These are phyloP conservation scores for Teratosphaeriaceae sp. DNA, from an alignment of 2,329 filamentous ascomycete species.

Conservation along the genomic window DNA sequence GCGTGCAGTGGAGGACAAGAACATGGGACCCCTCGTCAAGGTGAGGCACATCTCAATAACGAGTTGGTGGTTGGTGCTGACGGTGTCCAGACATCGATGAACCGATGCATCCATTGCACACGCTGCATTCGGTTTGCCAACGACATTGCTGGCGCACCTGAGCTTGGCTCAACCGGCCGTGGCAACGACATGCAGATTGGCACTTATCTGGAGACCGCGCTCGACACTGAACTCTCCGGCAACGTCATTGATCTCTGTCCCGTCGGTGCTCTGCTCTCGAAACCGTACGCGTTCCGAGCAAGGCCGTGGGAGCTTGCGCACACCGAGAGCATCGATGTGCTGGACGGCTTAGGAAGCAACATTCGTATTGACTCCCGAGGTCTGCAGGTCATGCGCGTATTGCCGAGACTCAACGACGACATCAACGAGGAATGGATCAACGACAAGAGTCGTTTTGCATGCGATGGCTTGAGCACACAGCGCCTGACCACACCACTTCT, in stretches of 20 bases:
- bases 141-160: constrained; percentile 90
- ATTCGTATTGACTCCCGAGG: constrained; percentile 91
- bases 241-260: constrained; percentile 99
- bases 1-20: constrained; percentile 98
- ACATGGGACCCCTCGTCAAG: constrained; percentile 95
- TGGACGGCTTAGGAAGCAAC: constrained; percentile 87
- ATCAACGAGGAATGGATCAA: constrained; percentile 99
- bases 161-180: constrained; percentile 88
- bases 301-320: constrained; percentile 97
- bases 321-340: constrained; percentile 90
- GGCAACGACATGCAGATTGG: constrained; percentile 98
- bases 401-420: constrained; percentile 92
- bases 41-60: constrained; percentile 23
- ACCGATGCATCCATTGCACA: constrained; percentile 98
- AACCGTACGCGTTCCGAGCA: constrained; percentile 95
- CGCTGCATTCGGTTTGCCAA: constrained; percentile 97
- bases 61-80: constrained; percentile 9
- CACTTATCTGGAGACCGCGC: constrained; percentile 89
- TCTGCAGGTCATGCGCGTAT: constrained; percentile 89
- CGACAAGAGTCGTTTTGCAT: constrained; percentile 94
- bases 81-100: constrained; percentile 75
- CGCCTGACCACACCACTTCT: constrained; percentile 88
- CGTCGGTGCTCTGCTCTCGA: constrained; percentile 91
- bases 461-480: constrained; percentile 94
- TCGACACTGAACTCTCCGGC: constrained; percentile 90